These are phyloP conservation scores for Steccherinum ochraceum DNA, from an alignment of 768 basidiomycete species.

Conservation along the genomic window DNA sequence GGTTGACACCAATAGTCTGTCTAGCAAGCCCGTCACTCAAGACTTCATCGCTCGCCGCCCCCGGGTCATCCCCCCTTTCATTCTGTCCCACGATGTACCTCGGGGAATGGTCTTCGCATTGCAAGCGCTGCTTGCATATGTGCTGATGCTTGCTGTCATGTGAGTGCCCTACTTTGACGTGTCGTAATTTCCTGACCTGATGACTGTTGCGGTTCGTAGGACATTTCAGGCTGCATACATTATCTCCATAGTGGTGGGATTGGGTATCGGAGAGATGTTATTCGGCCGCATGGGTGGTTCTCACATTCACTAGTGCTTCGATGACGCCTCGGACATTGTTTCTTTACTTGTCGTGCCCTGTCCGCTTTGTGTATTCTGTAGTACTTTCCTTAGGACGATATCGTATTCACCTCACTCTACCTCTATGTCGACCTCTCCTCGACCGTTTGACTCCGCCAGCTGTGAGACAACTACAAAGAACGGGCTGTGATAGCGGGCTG, in stretches of 20 bases:
- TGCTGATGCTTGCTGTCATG: conserved; percentile 81
- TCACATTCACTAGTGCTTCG: not conserved
- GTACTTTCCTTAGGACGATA: too few species aligned
- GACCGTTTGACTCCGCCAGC: too few species aligned
- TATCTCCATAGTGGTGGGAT: conserved; percentile 63
- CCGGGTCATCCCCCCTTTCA: conserved; percentile 51
- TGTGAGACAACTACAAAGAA: too few species aligned
- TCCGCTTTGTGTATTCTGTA: too few species aligned
- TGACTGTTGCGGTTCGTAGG: conserved; percentile 36
- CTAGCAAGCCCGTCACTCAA: not conserved
- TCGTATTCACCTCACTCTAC: too few species aligned
- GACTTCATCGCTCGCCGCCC: conserved; percentile 1
- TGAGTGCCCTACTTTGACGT: conserved; percentile 28
- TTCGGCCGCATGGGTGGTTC: conserved; percentile 50
- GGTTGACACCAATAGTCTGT: conserved; percentile 3
- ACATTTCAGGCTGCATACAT: conserved; percentile 78
- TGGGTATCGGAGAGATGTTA: conserved; percentile 67
- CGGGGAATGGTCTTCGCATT: conserved; percentile 61
- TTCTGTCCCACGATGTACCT: conserved; percentile 57
- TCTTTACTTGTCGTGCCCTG: not conserved
- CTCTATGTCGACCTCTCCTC: too few species aligned
- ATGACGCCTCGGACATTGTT: too few species aligned
- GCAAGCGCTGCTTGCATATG: conserved; percentile 58
- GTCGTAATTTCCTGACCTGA: not conserved
- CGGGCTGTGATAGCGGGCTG: too few species aligned